Conservation (phyloP, 345 rosid genomes). For the Hirschfeldia incana region DNA sequence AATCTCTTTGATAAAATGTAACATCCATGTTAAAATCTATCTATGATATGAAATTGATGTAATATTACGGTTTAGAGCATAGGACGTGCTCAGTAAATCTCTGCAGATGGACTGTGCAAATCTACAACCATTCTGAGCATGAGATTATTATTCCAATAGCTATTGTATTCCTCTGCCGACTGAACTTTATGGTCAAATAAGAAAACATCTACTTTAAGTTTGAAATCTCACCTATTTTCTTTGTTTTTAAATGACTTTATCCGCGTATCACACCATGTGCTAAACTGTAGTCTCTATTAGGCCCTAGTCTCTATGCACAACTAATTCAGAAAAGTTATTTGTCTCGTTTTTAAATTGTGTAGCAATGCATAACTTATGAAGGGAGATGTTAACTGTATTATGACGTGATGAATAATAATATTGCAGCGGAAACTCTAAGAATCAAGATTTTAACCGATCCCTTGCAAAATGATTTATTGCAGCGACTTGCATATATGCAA, state of each 20-base stretch:
- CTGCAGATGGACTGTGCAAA: conserved; percentile 25
- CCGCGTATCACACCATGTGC: neutral
- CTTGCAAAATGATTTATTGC: neutral
- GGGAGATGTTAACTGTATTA: neutral
- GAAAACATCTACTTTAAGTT: conserved; percentile 11
- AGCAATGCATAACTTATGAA: neutral
- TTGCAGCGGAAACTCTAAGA: neutral
- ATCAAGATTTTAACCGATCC: neutral
- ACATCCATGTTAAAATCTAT: neutral
- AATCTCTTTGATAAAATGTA: conserved; percentile 3
- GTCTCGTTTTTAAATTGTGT: neutral
- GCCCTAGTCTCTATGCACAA: neutral
- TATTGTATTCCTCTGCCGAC: conserved; percentile 31
- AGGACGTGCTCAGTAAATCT: conserved; percentile 6
- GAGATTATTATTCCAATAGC: conserved; percentile 13
- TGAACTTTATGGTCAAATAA: conserved; percentile 23
- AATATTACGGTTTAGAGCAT: neutral
- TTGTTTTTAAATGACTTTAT: neutral
- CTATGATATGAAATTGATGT: neutral
- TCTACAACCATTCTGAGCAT: conserved; percentile 18
- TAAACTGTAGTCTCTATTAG: neutral
- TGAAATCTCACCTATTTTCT: conserved; percentile 15
- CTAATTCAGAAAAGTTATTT: neutral
- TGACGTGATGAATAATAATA: conserved; percentile 1
- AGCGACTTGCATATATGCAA: neutral